phyloP scores from a whole-genome alignment of 371 early-diverging fungal species.

The Phascolomyces articulosus region DNA sequence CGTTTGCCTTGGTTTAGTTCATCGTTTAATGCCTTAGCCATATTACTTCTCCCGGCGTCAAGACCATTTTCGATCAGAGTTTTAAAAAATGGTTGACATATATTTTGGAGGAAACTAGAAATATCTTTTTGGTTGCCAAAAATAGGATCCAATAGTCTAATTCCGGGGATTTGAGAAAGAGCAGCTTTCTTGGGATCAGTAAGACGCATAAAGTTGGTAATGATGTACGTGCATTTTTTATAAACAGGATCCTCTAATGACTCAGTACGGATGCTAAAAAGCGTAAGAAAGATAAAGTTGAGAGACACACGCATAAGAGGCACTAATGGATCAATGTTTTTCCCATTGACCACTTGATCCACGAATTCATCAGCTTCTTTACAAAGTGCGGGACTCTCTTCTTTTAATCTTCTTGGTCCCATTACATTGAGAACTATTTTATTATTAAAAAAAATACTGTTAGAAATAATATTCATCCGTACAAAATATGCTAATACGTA shows the following conservation, averaged over 20 bases:
- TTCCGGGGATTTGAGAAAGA: background rate
- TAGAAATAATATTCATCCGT: too few species aligned
- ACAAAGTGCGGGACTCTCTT: too few species aligned
- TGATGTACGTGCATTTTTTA: background rate
- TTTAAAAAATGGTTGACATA: background rate
- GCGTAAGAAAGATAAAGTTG: background rate
- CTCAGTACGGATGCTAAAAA: background rate
- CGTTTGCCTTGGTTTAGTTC: slow-evolving; percentile 3
- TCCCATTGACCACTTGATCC: background rate
- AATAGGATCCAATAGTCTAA: background rate
- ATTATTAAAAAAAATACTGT: too few species aligned
- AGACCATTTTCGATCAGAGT: background rate
- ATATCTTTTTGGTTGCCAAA: background rate
- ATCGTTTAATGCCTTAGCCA: background rate
- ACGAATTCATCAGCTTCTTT: background rate
- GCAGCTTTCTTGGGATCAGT: background rate
- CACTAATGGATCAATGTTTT: background rate
- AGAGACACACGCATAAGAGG: background rate
- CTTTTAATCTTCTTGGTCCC: too few species aligned
- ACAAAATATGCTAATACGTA: too few species aligned
- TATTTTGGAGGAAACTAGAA: background rate
- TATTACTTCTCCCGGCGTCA: background rate
- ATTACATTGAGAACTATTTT: too few species aligned
- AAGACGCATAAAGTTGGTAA: background rate
- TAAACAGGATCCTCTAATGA: background rate